phyloP scores from a whole-genome alignment of 2,329 filamentous ascomycete species.

The Colletotrichum sublineola region DNA sequence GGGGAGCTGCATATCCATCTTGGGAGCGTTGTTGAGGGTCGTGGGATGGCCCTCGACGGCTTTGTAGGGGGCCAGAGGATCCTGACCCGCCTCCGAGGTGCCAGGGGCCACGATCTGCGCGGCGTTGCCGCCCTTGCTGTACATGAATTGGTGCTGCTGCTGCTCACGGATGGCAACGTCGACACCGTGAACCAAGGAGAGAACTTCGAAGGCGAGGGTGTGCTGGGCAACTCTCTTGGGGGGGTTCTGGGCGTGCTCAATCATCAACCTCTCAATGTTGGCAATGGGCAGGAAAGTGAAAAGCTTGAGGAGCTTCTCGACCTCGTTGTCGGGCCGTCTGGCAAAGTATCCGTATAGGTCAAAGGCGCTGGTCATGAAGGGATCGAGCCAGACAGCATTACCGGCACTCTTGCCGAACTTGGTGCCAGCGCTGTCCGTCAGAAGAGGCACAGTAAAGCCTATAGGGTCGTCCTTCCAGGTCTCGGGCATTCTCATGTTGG shows the following conservation, averaged over 20 bases:
- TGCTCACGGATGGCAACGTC: slow-evolving; percentile 74
- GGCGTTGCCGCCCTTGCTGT: slow-evolving; percentile 51
- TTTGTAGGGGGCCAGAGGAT: slow-evolving; percentile 35
- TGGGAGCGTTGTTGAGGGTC: slow-evolving; percentile 61
- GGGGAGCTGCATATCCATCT: slow-evolving; percentile 71
- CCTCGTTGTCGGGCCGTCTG: slow-evolving; percentile 82
- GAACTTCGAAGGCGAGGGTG: slow-evolving; percentile 83
- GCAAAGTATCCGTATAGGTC: slow-evolving; percentile 95
- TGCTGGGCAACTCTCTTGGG: slow-evolving; percentile 85
- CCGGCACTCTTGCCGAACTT: slow-evolving; percentile 97
- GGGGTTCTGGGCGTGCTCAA: slow-evolving; percentile 75
- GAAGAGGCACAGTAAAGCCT: slow-evolving; percentile 90
- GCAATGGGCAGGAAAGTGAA: slow-evolving; percentile 88
- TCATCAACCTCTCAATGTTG: slow-evolving; percentile 77
- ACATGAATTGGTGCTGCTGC: slow-evolving; percentile 64
- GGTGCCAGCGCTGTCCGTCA: slow-evolving; percentile 85
- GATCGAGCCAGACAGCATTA: slow-evolving; percentile 94
- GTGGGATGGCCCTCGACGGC: slow-evolving; percentile 43
- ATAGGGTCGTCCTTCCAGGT: slow-evolving; percentile 71
- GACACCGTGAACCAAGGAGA: slow-evolving; percentile 82
- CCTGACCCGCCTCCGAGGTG: slow-evolving; percentile 31
- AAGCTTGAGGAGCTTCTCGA: slow-evolving; percentile 85
- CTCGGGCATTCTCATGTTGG: slow-evolving; percentile 54
- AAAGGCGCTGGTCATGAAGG: slow-evolving; percentile 82
- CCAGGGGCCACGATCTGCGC: slow-evolving; percentile 15